Percentiles rank a stretch among this genome's conserved stretches.
Evolutionary conservation across 1,139 yeast species (phyloP).

Genomic region (Debaryomycetaceae sp.): DNA sequence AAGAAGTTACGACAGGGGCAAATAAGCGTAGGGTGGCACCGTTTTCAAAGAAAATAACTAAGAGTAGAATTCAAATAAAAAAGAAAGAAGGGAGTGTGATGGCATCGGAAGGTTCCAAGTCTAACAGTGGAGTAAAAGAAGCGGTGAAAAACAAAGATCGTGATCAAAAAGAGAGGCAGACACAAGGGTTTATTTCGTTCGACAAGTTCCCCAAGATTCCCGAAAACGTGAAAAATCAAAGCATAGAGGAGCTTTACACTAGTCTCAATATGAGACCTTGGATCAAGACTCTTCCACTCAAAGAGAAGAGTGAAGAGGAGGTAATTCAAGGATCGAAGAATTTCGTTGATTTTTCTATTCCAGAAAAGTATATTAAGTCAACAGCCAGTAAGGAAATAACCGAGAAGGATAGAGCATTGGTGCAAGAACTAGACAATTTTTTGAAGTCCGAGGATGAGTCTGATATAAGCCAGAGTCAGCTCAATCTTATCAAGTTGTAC

Average conservation of each 20-base stretch:
- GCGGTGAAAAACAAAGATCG: neutral
- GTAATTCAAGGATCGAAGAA: constrained; percentile 6
- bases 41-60: constrained; percentile 4
- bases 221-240: constrained; percentile 13
- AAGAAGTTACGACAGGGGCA: neutral
- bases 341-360: constrained; percentile 29
- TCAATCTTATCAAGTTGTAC: constrained; percentile 26
- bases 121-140: neutral
- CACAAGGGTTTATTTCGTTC: constrained; percentile 20
- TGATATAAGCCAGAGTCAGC: constrained; percentile 22
- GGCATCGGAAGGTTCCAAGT: neutral
- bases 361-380: constrained; percentile 27
- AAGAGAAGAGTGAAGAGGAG: constrained; percentile 5
- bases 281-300: constrained; percentile 2
- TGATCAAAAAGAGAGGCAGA: neutral
- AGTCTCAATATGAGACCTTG: constrained; percentile 12
- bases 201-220: constrained; percentile 32
- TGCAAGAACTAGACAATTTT: constrained; percentile 25
- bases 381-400: constrained; percentile 19
- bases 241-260: constrained; percentile 18
- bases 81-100: neutral
- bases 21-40: constrained; percentile 3
- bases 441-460: constrained; percentile 25
- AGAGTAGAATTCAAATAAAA: neutral
- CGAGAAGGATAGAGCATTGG: constrained; percentile 23